phyloP scores from a whole-genome alignment of 2,329 filamentous ascomycete genomes.

The Trichoderma gracile region DNA sequence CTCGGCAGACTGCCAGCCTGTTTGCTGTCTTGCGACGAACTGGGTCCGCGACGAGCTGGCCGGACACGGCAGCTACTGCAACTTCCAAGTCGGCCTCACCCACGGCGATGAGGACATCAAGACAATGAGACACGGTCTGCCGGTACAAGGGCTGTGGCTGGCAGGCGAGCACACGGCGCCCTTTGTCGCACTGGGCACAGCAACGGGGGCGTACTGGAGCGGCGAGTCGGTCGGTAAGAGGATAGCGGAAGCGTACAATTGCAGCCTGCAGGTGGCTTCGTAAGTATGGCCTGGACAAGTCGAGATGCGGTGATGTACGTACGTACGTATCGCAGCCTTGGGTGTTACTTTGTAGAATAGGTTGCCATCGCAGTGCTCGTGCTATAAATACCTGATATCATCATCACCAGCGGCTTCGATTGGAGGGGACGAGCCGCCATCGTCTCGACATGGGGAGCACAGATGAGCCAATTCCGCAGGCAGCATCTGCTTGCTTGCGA shows the following conservation, averaged over 20 bases:
- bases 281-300: neutral
- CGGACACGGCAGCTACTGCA: conserved; percentile 79
- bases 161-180: conserved; percentile 90
- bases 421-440: neutral
- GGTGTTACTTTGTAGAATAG: neutral
- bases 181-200: conserved; percentile 84
- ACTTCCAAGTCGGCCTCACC: conserved; percentile 76
- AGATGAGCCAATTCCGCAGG: neutral
- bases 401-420: neutral
- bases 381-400: neutral
- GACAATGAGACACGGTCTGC: conserved; percentile 61
- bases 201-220: conserved; percentile 89
- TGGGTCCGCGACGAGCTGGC: conserved; percentile 80
- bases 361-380: too few relatives aligned
- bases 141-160: conserved; percentile 73
- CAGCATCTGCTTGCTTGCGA: neutral
- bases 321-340: neutral
- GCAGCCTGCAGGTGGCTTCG: conserved; percentile 32
- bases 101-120: conserved; percentile 72
- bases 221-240: conserved; percentile 74
- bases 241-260: conserved; percentile 55
- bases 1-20: conserved; percentile 61
- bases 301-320: neutral
- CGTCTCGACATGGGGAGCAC: neutral
- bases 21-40: conserved; percentile 65